Evolutionary conservation across 192 early-diverging fungal species (phyloP).

Genomic region (Entomortierella parvispora): DNA sequence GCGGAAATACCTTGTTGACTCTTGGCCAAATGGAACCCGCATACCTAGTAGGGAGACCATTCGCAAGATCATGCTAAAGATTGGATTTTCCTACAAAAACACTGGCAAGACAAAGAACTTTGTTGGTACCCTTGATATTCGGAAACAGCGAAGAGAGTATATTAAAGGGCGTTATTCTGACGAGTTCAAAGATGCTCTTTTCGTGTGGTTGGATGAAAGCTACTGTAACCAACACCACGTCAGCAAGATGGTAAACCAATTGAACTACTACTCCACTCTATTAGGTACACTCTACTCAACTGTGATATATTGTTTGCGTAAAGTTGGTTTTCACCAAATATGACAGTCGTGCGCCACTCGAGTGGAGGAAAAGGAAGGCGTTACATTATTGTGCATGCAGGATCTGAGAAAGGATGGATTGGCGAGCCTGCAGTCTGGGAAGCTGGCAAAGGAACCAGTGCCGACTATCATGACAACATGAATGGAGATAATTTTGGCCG

Average conservation of each 20-base stretch:
- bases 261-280: no score
- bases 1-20: slow-evolving; percentile 4
- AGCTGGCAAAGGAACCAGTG: background rate
- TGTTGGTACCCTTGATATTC: slow-evolving; percentile 15
- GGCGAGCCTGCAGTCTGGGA: slow-evolving; percentile 13
- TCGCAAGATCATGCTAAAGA: slow-evolving; percentile 5
- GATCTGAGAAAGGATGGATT: slow-evolving; percentile 12
- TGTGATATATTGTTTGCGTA: background rate
- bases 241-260: slow-evolving; percentile 10
- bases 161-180: slow-evolving; percentile 20
- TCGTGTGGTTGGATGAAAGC: slow-evolving; percentile 25
- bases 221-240: slow-evolving; percentile 26
- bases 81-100: slow-evolving; percentile 5
- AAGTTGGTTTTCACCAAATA: slow-evolving; percentile 6
- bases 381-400: slow-evolving; percentile 13
- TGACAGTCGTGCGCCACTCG: slow-evolving; percentile 17
- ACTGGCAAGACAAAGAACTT: slow-evolving; percentile 13
- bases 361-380: slow-evolving; percentile 6
- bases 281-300: no score
- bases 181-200: slow-evolving; percentile 15
- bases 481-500: slow-evolving; percentile 6
- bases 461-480: slow-evolving; percentile 20
- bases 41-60: background rate
- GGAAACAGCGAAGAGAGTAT: background rate
- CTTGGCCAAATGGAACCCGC: background rate